Base-by-base conservation (phyloP, 2,329 filamentous ascomycete genomes). In the Metarhizium album region DNA sequence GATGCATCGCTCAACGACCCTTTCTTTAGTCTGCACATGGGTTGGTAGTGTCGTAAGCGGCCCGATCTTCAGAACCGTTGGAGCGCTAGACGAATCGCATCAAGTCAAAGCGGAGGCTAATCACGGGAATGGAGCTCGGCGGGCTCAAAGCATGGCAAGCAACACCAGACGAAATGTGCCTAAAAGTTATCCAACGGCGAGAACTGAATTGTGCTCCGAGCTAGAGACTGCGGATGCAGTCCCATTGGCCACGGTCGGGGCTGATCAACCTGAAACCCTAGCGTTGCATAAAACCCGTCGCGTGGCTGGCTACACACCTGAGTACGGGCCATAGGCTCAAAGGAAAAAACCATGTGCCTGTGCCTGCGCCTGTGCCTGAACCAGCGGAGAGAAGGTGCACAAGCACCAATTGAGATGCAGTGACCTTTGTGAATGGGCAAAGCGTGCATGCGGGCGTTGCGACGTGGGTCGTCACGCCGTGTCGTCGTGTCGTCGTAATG, bases 241-340 rank as follows among this genome's bases (percentile, higher is more conserved):
- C 63, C 63, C 51, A 66, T 67, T 67, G 64, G 64, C 29, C 49
- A 42, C 42, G 29, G 29, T 31, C 38, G 47, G 52, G 42, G 37
- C 50, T 47, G 31, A 42, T 52, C 47, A 57, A 62, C 61, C 62
- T 67, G 65, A 67, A 67, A 67, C 65, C 42, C 51, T 64, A 64
- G 64, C 59, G 60, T 50, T 65, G 63, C 64, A 67, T 60, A 65
- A 65, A 63, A 55, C 22, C 5, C n/a, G n/a, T n/a, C n/a, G n/a
- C n/a, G n/a, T n/a, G n/a, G n/a, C n/a, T n/a, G n/a, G n/a, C n/a
- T n/a, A n/a, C n/a, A n/a, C n/a, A n/a, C n/a, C n/a, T n/a, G n/a
- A n/a, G n/a, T n/a, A n/a, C n/a, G n/a, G n/a, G n/a, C n/a, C n/a
- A n/a, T n/a, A n/a, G n/a, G n/a, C n/a, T n/a, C n/a, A n/a, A n/a